A percentile compares a stretch with the other conserved stretches of the same genome.
These are phyloP conservation scores for Didymella segeticola DNA, from an alignment of 2,329 filamentous ascomycete genomes.

Conservation along the genomic window DNA sequence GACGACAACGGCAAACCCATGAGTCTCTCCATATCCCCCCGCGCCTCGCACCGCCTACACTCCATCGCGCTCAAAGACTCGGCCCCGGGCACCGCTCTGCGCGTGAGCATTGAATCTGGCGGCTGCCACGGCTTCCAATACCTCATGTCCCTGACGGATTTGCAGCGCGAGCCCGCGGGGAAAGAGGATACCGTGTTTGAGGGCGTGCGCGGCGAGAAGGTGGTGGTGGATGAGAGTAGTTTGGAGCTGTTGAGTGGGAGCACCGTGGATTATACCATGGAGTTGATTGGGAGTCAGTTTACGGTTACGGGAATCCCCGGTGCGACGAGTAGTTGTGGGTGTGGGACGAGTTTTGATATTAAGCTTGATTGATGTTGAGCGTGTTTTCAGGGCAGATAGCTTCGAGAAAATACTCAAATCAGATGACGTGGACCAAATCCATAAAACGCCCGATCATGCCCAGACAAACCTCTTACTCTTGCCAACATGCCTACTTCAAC, in stretches of 20 bases:
- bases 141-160: slow-evolving; percentile 81
- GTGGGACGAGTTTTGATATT: slow-evolving; percentile 97
- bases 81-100: slow-evolving; percentile 84
- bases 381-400: neutral
- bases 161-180: slow-evolving; percentile 54
- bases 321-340: slow-evolving; percentile 93
- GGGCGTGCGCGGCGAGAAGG: slow-evolving; percentile 71
- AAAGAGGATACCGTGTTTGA: slow-evolving; percentile 91
- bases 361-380: slow-evolving; percentile 53
- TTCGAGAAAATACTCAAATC: too few relatives aligned
- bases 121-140: slow-evolving; percentile 99
- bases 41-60: slow-evolving; percentile 73
- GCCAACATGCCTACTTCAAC: slow-evolving; percentile 34
- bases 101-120: slow-evolving; percentile 89
- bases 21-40: slow-evolving; percentile 80
- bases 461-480: neutral
- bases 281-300: slow-evolving; percentile 93
- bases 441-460: slow-evolving; percentile 3
- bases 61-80: slow-evolving; percentile 62
- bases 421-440: too few relatives aligned
- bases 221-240: slow-evolving; percentile 87
- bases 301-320: slow-evolving; percentile 93
- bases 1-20: slow-evolving; percentile 88
- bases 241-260: slow-evolving; percentile 89
- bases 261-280: slow-evolving; percentile 95